These are phyloP conservation scores for Aspergillus heteromorphus DNA, from an alignment of 495 filamentous ascomycete genomes.

Conservation along the genomic window DNA sequence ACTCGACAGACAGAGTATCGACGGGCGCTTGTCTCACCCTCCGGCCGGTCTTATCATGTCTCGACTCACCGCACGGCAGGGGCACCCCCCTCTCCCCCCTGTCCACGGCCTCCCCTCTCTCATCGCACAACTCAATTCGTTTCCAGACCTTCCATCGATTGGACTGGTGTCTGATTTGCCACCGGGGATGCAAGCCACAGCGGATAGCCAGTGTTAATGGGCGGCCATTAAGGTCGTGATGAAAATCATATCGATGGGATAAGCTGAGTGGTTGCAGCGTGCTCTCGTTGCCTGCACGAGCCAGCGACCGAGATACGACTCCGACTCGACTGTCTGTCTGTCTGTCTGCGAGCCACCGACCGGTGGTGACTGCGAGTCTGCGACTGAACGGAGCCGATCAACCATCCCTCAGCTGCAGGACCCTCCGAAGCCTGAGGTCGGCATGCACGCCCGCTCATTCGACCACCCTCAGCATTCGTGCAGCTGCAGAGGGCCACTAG, in stretches of 20 bases:
- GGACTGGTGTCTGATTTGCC: neutral
- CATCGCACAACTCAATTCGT: slow-evolving; percentile 1
- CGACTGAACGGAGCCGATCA: neutral
- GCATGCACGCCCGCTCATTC: neutral
- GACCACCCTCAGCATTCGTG: neutral
- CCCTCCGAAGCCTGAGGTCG: neutral
- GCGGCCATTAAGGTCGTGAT: neutral
- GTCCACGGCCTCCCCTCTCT: neutral
- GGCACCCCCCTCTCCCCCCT: neutral
- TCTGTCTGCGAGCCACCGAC: no score
- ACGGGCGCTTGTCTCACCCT: slow-evolving; percentile 13
- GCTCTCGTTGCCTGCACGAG: neutral
- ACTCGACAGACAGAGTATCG: neutral
- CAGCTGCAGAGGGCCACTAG: neutral
- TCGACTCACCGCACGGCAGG: slow-evolving; percentile 6
- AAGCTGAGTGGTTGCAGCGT: neutral
- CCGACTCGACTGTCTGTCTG: no score
- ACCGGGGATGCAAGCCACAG: neutral
- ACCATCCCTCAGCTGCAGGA: neutral
- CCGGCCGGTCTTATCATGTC: slow-evolving; percentile 11
- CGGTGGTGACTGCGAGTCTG: no score
- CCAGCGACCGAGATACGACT: no score
- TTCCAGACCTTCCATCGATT: neutral
- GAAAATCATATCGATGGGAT: neutral
- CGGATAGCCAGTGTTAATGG: neutral